Percentiles rank a stretch among this genome's conserved stretches.
phyloP scores from a whole-genome alignment of 2,329 filamentous ascomycete genomes.

The Scytalidium sp. region DNA sequence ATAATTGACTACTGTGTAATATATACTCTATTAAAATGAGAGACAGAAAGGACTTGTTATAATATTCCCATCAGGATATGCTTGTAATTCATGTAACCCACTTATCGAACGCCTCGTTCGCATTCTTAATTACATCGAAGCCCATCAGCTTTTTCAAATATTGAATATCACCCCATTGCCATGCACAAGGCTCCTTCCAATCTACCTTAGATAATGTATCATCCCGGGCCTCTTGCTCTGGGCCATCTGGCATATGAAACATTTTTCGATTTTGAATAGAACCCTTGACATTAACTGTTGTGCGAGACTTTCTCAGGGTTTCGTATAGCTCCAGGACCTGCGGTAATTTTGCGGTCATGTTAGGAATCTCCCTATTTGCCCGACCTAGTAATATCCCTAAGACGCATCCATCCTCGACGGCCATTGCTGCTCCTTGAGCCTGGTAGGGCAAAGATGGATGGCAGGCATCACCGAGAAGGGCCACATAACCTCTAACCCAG shows the following conservation, averaged over 20 bases:
- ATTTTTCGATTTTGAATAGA: background rate
- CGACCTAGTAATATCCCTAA: background rate
- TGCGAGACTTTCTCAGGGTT: slow-evolving; percentile 3
- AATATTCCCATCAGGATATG: too few species aligned
- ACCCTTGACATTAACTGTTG: background rate
- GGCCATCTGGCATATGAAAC: slow-evolving; percentile 1
- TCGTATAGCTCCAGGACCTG: background rate
- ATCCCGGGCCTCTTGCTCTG: slow-evolving; percentile 1
- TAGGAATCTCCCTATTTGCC: too few species aligned
- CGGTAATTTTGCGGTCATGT: background rate
- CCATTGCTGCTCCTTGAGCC: slow-evolving; percentile 48
- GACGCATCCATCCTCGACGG: slow-evolving; percentile 51
- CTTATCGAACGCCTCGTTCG: background rate
- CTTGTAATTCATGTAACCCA: too few species aligned
- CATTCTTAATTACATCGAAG: background rate
- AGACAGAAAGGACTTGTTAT: too few species aligned
- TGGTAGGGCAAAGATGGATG: slow-evolving; percentile 62
- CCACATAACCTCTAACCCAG: slow-evolving; percentile 53
- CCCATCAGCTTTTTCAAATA: background rate
- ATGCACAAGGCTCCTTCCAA: background rate
- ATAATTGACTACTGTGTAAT: too few species aligned
- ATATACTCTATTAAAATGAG: too few species aligned
- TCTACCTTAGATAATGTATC: background rate
- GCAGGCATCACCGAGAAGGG: slow-evolving; percentile 58
- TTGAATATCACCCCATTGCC: background rate